phyloP scores from a whole-genome alignment of 106 monocot genomes.

The Xerophyta viscosa region DNA sequence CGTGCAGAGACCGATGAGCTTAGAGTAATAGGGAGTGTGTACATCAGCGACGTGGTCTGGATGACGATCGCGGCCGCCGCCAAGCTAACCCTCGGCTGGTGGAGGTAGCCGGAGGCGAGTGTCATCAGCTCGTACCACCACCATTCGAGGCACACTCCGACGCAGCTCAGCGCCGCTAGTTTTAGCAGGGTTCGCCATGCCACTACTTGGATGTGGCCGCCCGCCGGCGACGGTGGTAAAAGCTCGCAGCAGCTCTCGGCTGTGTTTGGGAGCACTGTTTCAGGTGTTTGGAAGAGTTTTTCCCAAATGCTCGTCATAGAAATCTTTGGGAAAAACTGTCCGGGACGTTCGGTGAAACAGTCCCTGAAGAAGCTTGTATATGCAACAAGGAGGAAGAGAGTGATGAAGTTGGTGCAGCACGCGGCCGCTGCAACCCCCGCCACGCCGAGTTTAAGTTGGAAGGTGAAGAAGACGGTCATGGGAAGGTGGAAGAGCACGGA shows the following conservation, averaged over 20 bases:
- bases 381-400: slow-evolving; percentile 18
- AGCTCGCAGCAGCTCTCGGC: not conserved
- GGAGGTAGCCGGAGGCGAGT: slow-evolving; percentile 42
- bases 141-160: slow-evolving; percentile 44
- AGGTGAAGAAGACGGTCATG: slow-evolving; percentile 19
- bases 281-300: too few species aligned
- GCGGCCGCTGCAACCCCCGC: slow-evolving; percentile 36
- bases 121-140: slow-evolving; percentile 61
- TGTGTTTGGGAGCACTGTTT: too few species aligned
- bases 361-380: too few species aligned
- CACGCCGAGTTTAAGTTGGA: slow-evolving; percentile 15
- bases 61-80: slow-evolving; percentile 43
- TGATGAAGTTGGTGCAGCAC: slow-evolving; percentile 27
- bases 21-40: slow-evolving; percentile 39
- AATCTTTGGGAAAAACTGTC: too few species aligned
- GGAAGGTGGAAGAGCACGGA: slow-evolving; percentile 31
- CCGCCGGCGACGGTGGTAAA: too few species aligned
- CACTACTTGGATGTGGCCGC: too few species aligned
- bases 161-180: slow-evolving; percentile 38
- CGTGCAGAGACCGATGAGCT: slow-evolving; percentile 31
- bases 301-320: too few species aligned
- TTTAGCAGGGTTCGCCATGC: slow-evolving; percentile 15
- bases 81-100: slow-evolving; percentile 20
- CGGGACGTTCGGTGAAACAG: too few species aligned
- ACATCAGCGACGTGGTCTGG: slow-evolving; percentile 49